Percentiles rank a stretch among this genome's conserved stretches.
These are phyloP conservation scores for Backusella macrospora DNA, from an alignment of 192 early-diverging fungal species.

Conservation along the genomic window DNA sequence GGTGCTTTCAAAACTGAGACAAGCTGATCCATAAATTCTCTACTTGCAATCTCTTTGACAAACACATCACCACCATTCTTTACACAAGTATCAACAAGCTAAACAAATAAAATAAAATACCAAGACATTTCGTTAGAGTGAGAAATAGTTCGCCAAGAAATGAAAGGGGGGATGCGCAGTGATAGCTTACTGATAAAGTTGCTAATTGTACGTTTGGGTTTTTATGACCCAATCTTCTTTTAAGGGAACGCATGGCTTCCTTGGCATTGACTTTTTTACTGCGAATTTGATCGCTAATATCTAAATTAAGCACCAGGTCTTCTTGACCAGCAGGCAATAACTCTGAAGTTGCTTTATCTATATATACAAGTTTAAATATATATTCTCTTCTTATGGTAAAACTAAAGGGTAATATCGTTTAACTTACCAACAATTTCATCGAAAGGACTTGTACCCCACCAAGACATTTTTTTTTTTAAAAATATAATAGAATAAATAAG, in stretches of 20 bases:
- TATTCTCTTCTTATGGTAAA: no score
- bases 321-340: constrained; percentile 84
- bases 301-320: constrained; percentile 80
- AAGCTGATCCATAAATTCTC: constrained; percentile 91
- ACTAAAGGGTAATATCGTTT: background rate
- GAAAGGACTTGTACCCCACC: constrained; percentile 38
- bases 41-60: constrained; percentile 80
- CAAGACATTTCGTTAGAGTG: constrained; percentile 17
- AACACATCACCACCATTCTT: constrained; percentile 94
- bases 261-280: constrained; percentile 80
- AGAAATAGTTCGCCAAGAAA: background rate
- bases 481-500: constrained; percentile 11
- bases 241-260: constrained; percentile 74
- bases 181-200: constrained; percentile 69
- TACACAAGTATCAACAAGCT: constrained; percentile 90
- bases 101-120: background rate
- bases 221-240: constrained; percentile 77
- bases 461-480: constrained; percentile 13
- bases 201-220: constrained; percentile 96
- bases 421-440: constrained; percentile 39
- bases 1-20: constrained; percentile 59
- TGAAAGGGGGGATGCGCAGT: background rate
- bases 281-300: constrained; percentile 93
- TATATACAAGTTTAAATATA: background rate
- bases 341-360: constrained; percentile 88